phyloP scores from a whole-genome alignment of 441 rosid species.

The Viola pubescens region DNA sequence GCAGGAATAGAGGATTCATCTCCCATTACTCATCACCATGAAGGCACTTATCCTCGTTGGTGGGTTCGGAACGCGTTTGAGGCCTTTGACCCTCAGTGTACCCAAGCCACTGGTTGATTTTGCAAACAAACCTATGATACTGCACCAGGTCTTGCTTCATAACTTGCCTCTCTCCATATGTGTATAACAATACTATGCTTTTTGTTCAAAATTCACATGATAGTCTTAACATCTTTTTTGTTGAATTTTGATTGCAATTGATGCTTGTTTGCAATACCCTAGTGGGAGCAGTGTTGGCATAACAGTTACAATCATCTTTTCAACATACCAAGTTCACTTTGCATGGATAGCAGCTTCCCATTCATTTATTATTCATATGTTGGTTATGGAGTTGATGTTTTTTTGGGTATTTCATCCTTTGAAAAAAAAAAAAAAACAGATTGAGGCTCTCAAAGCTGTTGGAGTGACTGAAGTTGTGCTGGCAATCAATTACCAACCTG shows the following conservation, averaged over 20 bases:
- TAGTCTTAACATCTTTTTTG: no score
- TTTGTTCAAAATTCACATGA: no score
- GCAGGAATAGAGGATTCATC: slow-evolving; percentile 16
- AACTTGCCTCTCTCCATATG: neutral
- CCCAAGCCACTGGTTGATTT: slow-evolving; percentile 90
- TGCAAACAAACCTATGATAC: slow-evolving; percentile 83
- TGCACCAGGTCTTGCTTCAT: slow-evolving; percentile 52
- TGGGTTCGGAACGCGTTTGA: slow-evolving; percentile 84
- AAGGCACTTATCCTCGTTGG: slow-evolving; percentile 93
- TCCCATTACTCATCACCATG: slow-evolving; percentile 27
- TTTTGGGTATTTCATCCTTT: neutral
- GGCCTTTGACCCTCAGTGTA: slow-evolving; percentile 76
- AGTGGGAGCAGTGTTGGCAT: no score
- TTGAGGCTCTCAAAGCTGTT: slow-evolving; percentile 75
- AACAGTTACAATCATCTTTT: no score
- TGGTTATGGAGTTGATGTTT: neutral
- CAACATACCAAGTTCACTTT: no score
- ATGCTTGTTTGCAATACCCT: no score
- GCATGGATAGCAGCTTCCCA: neutral
- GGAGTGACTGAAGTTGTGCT: slow-evolving; percentile 81
- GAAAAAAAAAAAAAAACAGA: slow-evolving; percentile 25
- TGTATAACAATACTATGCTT: no score
- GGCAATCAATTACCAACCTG: slow-evolving; percentile 84
- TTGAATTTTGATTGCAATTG: no score
- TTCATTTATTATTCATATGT: neutral